phyloP scores from a whole-genome alignment of 768 basidiomycete genomes.

The Solioccasus polychromus region DNA sequence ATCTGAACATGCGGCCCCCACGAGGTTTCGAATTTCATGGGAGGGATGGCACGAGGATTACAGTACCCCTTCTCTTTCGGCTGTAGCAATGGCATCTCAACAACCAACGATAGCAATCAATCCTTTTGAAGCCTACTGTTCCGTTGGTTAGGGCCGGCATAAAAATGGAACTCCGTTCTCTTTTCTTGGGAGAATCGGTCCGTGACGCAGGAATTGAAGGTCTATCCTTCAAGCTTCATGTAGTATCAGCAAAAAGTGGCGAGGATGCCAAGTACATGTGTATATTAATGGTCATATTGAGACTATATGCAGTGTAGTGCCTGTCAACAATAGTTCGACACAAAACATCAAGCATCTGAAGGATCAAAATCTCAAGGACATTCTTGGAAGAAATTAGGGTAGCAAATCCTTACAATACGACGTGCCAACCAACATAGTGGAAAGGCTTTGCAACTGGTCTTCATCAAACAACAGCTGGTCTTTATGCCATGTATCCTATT shows the following conservation, averaged over 20 bases:
- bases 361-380: conserved; percentile 14
- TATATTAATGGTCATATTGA: conserved; percentile 5
- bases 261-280: not conserved
- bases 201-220: too few relatives aligned
- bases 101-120: conserved; percentile 1
- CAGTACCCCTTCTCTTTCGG: conserved; percentile 3
- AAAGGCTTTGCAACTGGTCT: conserved; percentile 83
- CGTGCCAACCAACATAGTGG: conserved; percentile 86
- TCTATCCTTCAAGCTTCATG: too few relatives aligned
- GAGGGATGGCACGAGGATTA: conserved; percentile 10
- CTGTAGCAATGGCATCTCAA: not conserved
- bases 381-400: conserved; percentile 1
- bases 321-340: conserved; percentile 1
- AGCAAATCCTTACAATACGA: conserved; percentile 66
- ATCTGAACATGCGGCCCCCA: conserved; percentile 24
- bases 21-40: conserved; percentile 20
- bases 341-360: conserved; percentile 25
- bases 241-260: not conserved
- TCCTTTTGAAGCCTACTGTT: conserved; percentile 13
- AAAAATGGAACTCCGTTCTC: too few relatives aligned
- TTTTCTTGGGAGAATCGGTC: too few relatives aligned
- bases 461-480: conserved; percentile 86
- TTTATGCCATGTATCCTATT: conserved; percentile 87
- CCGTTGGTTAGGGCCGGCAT: not conserved
- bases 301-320: not conserved